Evolutionary conservation across 306 rosid genomes (phyloP), one percentile per base, ranked within the genome.

Genomic region (Rubus idaeus): DNA sequence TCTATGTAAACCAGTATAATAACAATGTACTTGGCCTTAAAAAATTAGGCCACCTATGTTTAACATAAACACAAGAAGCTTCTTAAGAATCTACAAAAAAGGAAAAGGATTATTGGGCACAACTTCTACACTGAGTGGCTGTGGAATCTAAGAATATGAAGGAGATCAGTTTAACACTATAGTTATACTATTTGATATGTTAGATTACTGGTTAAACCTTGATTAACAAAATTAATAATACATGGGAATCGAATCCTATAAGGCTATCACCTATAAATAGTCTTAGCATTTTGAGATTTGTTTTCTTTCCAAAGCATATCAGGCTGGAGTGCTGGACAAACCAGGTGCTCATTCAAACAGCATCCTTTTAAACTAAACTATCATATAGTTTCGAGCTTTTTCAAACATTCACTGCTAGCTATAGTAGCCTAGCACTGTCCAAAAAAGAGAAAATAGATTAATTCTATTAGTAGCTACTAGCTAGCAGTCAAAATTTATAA

Each of bases 141-240:
- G 47, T 51, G 49, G 74, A 71, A 71, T 41, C 45, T 51, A 71
- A 51, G 62, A 51, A 71, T 71, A 40, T 40, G 30, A 66, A 64
- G 47, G 75, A 70, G 47, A 52, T 71, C 18, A 52, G 60, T 52
- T 71, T 17, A 70, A 70, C 30, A 8, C 47, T 35, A 71, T 8
- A 8, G 16, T 70, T 47, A 30, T 23, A 23, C 13, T 51, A 26
- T 26, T 5, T 45, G 14, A 47, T 47, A 5, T n/a, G 44, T 69
- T 8, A 17, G 39, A 47, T 69, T 13, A 46, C 9, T 46, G 23
- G 40, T 26, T 69, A 26, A 70, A 30, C 41, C 35, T 35, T 13
- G 7, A 35, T 62, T 13, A 4, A 17, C 11, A 65, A 30, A 40
- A 41, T 39, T 41, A 67, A 18, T 3, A n/a, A 10, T 3, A 65